A percentile compares a stretch with the other conserved stretches of the same genome.
Conservation (phyloP, 2,329 filamentous ascomycete genomes). For the Xylaria sp. region DNA sequence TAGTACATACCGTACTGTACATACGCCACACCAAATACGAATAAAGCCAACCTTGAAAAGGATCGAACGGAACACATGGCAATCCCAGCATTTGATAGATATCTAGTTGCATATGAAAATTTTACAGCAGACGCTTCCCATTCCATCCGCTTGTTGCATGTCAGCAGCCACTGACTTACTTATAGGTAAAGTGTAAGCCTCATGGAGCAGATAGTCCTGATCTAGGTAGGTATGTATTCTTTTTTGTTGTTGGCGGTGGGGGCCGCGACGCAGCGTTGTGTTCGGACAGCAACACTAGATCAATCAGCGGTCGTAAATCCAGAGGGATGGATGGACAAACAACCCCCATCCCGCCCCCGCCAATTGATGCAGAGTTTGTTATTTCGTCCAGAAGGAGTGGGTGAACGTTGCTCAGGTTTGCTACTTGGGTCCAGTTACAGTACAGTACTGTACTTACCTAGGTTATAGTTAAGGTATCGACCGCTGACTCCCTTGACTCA, state of each 20-base stretch:
- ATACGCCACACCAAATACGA: not conserved
- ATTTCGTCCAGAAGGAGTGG: not conserved
- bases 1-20: not conserved
- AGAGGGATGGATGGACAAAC: slow-evolving; percentile 16
- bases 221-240: too few relatives aligned
- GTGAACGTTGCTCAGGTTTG: slow-evolving; percentile 6
- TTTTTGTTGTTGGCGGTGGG: too few relatives aligned
- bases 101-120: slow-evolving; percentile 6
- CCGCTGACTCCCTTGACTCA: slow-evolving; percentile 8
- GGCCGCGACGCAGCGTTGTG: too few relatives aligned
- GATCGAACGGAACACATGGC: not conserved
- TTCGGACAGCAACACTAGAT: too few relatives aligned
- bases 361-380: not conserved
- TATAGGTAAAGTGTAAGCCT: slow-evolving; percentile 15
- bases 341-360: not conserved
- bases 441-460: not conserved
- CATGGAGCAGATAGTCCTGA: not conserved
- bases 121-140: not conserved
- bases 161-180: slow-evolving; percentile 24
- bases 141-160: slow-evolving; percentile 13
- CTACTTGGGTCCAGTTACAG: not conserved
- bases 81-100: not conserved
- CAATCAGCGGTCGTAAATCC: too few relatives aligned
- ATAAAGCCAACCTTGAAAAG: slow-evolving; percentile 18
- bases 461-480: too few relatives aligned